Evolutionary conservation across 1,139 yeast genomes (phyloP).

Genomic region (Blastobotrys illinoisensis): DNA sequence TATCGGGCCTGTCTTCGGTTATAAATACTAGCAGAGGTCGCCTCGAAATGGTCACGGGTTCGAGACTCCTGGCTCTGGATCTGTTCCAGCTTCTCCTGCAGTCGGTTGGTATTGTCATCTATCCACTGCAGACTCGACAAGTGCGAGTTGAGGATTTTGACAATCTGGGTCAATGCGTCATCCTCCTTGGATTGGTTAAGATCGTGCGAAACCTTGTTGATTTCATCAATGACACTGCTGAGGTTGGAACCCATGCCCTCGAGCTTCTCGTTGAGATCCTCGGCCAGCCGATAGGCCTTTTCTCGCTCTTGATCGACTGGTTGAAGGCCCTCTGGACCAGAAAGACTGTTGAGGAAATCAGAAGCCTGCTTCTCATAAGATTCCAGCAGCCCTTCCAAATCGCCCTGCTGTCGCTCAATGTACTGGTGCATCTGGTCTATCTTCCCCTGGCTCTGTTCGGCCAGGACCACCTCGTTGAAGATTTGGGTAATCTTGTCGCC

Average conservation of each 20-base stretch:
- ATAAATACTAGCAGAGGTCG: constrained; percentile 5
- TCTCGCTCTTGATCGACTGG: constrained; percentile 78
- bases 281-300: constrained; percentile 85
- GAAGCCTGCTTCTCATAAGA: constrained; percentile 86
- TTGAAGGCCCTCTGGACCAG: constrained; percentile 36
- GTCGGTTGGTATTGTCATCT: constrained; percentile 61
- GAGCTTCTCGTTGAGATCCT: constrained; percentile 73
- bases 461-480: constrained; percentile 71
- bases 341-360: constrained; percentile 29
- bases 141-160: constrained; percentile 80
- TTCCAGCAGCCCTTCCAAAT: constrained; percentile 73
- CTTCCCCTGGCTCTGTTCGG: constrained; percentile 78
- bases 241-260: constrained; percentile 73
- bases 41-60: constrained; percentile 18
- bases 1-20: not conserved
- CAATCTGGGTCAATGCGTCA: constrained; percentile 54
- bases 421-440: constrained; percentile 84
- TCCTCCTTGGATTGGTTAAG: constrained; percentile 55
- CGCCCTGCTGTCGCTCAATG: constrained; percentile 89
- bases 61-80: constrained; percentile 27
- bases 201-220: constrained; percentile 79
- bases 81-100: constrained; percentile 59
- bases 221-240: constrained; percentile 71
- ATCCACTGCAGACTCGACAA: constrained; percentile 85
- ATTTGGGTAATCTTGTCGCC: constrained; percentile 80